Base-by-base conservation (phyloP, 2,329 filamentous ascomycete species). In the Aureobasidium vineae region DNA sequence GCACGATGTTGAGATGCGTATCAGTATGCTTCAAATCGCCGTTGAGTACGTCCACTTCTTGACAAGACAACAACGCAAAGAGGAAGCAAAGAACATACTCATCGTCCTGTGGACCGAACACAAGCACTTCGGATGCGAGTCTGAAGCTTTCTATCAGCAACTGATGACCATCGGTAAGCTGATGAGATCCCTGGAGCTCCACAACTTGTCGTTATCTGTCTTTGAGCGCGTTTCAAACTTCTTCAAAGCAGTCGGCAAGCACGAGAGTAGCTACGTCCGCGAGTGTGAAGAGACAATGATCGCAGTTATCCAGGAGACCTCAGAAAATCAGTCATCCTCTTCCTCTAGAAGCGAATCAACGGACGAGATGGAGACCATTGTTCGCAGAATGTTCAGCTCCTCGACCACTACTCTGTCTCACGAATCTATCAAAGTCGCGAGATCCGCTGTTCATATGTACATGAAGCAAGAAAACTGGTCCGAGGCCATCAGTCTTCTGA, bases 101-200 rank as follows among this genome's bases (percentile, higher is more conserved):
- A 75, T 75, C 3, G 77, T 77, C n/a, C 70, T 80, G 21, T 83
- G 81, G 80, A 76, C 80, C 54, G 81, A 83, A 67, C 81, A 82
- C 68, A 76, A 80, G 65, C 75, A 78, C 52, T 76, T 74, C 40
- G 77, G 75, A 64, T 70, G 50, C 52, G 60, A 67, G 47, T 49
- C 53, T 26, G 66, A 65, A 45, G 31, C 50, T 21, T 65, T 65
- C 50, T 65, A 65, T 23, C 63, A 43, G 23, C 36, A 65, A 13
- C 19, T 65, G 28, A 65, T 43, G 50, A 11, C 10, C 2, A 65
- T 65, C 16, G 63, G 50, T 21, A 40, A 65, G 28, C 36, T 65
- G 16, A 54, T 65, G 63, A 65, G 40, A 38, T 23, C 49, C 26
- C 28, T 65, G n/a, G 50, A 53, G 16, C 50, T 54, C 15, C 56